Evolutionary conservation across 805 yeast species (phyloP).

Genomic region (Kregervanrija delftensis): DNA sequence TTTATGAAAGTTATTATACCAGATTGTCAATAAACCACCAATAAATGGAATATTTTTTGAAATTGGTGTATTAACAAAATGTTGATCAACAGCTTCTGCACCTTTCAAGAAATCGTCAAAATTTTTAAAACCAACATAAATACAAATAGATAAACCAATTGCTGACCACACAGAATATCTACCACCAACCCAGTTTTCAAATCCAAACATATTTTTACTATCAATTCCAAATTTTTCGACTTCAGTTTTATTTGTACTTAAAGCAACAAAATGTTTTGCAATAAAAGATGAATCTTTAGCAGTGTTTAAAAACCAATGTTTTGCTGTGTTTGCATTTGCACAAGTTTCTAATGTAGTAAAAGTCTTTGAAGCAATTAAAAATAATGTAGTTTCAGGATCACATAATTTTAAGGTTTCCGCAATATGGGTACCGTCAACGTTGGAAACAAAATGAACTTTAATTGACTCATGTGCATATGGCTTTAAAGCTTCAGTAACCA

Average conservation of each 20-base stretch:
- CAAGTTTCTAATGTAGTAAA: constrained; percentile 98
- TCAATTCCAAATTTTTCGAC: constrained; percentile 96
- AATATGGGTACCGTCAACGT: constrained; percentile 97
- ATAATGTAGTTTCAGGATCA: constrained; percentile 87
- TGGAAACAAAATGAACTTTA: constrained; percentile 88
- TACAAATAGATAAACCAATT: constrained; percentile 91
- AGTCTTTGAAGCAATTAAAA: constrained; percentile 92
- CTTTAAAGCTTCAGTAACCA: constrained; percentile 98
- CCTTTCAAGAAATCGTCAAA: constrained; percentile 90
- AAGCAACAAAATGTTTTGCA: constrained; percentile 96
- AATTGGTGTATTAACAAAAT: constrained; percentile 76
- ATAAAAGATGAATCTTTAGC: constrained; percentile 59
- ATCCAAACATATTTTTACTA: constrained; percentile 96
- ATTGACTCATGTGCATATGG: constrained; percentile 72
- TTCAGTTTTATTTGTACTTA: constrained; percentile 87
- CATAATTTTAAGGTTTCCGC: constrained; percentile 79
- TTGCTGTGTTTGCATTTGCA: constrained; percentile 94
- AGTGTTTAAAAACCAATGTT: constrained; percentile 77
- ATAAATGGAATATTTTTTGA: constrained; percentile 87
- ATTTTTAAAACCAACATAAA: constrained; percentile 93
- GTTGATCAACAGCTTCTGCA: constrained; percentile 95
- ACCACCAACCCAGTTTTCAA: constrained; percentile 99
- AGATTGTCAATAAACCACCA: constrained; percentile 90
- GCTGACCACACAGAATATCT: constrained; percentile 99
- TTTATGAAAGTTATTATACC: constrained; percentile 98